Evolutionary conservation across 768 basidiomycete species (phyloP).

Genomic region (Exidia glandulosa): DNA sequence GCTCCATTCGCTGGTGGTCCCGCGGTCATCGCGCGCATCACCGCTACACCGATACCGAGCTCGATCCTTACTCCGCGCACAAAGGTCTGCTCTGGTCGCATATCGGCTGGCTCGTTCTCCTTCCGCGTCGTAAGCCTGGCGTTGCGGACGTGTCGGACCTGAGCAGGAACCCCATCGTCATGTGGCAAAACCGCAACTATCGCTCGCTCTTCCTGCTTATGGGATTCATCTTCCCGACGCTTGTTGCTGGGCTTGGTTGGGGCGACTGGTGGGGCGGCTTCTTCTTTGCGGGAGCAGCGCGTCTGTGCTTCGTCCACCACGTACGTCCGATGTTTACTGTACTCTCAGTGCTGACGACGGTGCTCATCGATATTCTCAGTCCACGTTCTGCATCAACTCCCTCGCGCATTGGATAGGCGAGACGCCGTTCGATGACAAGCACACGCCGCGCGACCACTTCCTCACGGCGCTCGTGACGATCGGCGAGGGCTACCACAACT

Average conservation of each 20-base stretch:
- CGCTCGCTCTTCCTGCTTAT: slow-evolving; percentile 54
- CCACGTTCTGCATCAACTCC: slow-evolving; percentile 95
- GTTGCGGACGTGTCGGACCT: slow-evolving; percentile 85
- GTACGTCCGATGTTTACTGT: slow-evolving; percentile 30
- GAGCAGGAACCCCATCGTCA: slow-evolving; percentile 63
- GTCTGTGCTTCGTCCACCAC: slow-evolving; percentile 81
- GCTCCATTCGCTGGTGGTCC: slow-evolving; percentile 98
- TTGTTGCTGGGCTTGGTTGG: slow-evolving; percentile 73
- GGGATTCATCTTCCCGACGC: slow-evolving; percentile 63
- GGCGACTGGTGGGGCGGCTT: slow-evolving; percentile 80
- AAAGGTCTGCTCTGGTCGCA: slow-evolving; percentile 82
- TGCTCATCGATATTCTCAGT: slow-evolving; percentile 35
- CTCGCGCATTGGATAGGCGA: slow-evolving; percentile 95
- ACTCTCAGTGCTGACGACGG: background rate
- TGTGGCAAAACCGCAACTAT: slow-evolving; percentile 85
- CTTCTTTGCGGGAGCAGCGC: slow-evolving; percentile 69
- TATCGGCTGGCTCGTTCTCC: slow-evolving; percentile 88
- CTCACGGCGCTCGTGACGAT: slow-evolving; percentile 84
- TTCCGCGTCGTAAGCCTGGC: slow-evolving; percentile 81
- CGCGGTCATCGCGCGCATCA: slow-evolving; percentile 97
- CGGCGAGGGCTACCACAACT: slow-evolving; percentile 97
- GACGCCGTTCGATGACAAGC: slow-evolving; percentile 88
- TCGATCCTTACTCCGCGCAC: slow-evolving; percentile 92
- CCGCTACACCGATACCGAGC: slow-evolving; percentile 92
- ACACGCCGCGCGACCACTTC: slow-evolving; percentile 82